Conservation (phyloP, 2,329 filamentous ascomycete species). For the Chrysoporthe deuterocubensis region DNA sequence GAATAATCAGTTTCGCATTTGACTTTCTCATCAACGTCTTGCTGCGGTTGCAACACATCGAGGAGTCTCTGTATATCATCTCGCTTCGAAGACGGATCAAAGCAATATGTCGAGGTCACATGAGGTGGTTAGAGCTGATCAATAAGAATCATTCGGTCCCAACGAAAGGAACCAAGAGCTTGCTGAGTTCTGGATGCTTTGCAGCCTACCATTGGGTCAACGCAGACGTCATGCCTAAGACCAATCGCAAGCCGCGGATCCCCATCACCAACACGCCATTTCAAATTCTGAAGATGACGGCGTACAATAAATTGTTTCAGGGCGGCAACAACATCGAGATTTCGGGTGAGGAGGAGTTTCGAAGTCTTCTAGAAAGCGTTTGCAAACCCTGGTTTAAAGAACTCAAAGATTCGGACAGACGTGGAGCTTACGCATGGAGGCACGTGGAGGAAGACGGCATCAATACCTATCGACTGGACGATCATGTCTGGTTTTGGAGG, state of each 20-base stretch:
- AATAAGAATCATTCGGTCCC: not conserved
- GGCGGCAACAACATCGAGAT: not conserved
- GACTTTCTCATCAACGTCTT: slow-evolving; percentile 2
- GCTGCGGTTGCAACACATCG: not conserved
- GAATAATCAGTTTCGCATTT: slow-evolving; percentile 7
- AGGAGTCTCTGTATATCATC: not conserved
- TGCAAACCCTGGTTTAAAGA: not conserved
- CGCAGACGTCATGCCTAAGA: not conserved
- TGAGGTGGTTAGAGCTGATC: slow-evolving; percentile 2
- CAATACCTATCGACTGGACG: slow-evolving; percentile 26
- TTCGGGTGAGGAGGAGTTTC: not conserved
- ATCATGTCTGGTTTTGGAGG: slow-evolving; percentile 31
- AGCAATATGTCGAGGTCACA: slow-evolving; percentile 11
- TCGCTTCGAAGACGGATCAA: not conserved
- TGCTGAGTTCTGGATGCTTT: slow-evolving; percentile 2
- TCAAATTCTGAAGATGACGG: slow-evolving; percentile 9
- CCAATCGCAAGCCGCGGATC: not conserved
- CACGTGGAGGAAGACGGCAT: slow-evolving; percentile 14
- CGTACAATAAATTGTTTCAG: not conserved
- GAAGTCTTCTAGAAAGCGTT: not conserved
- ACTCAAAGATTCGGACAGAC: not conserved
- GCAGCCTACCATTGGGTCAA: slow-evolving; percentile 12
- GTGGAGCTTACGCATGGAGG: slow-evolving; percentile 21
- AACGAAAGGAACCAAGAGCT: not conserved
- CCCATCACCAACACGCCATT: slow-evolving; percentile 4